Base-by-base conservation (phyloP, 73 alveolate species). In the Blepharisma stoltei region DNA sequence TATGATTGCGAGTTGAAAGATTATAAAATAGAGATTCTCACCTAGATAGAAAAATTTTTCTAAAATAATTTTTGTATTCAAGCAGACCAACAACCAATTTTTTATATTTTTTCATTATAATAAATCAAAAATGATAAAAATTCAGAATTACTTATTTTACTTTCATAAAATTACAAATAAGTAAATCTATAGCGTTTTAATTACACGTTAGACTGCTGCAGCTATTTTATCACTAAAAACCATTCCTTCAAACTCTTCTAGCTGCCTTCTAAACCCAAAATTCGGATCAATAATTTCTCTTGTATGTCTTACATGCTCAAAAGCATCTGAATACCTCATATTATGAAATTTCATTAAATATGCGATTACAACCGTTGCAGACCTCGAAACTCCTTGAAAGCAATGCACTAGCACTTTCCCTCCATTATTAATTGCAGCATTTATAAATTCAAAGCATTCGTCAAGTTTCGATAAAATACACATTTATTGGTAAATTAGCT, bases 301-400 rank as follows among this genome's bases (percentile, higher is more conserved):
- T 70, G 81, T 84, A 65, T 80, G 82, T 80, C 83, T 82, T 37
- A 85, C 83, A 79, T 71, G 91, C 9, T 80, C 71, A 70, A 91
- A 81, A 53, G 98, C 97, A 55, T 84, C 85, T 80, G 67, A 76
- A 69, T 85, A 78, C 7, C 81, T 79, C 95, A 91, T 89, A 50
- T 85, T 85, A 76, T 84, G 67, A 47, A 82, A 87, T 78, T 88
- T 79, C 85, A 94, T 91, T 71, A 94, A 60, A 81, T 91, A 94
- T 6, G 97, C 97, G 68, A 87, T 88, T 0, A 91, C 92, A 76
- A 92, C 83, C 0, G 98, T 76, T 6, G 98, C 90, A 49, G 94
- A 81, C 68, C 98, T 70, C 6, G 98, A 94, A 14, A 89, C 88
- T 5, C 98, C 98, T 48, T 90, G 88, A 83, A 86, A 90, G 71